A percentile compares a stretch with the other conserved stretches of the same genome.
Evolutionary conservation across 2,329 filamentous ascomycete species (phyloP).

Genomic region (Penicillium expansum): DNA sequence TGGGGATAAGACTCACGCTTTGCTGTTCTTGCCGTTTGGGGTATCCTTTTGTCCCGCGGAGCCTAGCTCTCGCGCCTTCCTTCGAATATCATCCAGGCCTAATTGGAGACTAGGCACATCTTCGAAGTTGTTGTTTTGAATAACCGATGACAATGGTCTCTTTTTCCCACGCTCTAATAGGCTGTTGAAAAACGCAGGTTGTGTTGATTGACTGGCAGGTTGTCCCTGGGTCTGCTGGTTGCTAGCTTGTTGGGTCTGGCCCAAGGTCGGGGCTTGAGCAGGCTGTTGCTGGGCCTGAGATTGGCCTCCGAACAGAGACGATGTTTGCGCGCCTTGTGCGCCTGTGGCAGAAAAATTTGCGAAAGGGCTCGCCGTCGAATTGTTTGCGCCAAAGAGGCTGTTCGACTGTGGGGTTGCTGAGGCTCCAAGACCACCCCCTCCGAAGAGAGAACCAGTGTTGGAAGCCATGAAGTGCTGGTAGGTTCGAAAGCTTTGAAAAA

Average conservation of each 20-base stretch:
- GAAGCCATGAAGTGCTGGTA: conserved; percentile 14
- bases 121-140: conserved; percentile 55
- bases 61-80: conserved; percentile 73
- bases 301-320: conserved; percentile 27
- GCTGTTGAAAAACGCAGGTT: conserved; percentile 64
- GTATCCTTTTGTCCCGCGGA: conserved; percentile 56
- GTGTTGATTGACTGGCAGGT: conserved; percentile 35
- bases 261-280: conserved; percentile 27
- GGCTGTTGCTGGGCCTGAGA: conserved; percentile 20
- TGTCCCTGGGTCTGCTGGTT: conserved; percentile 24
- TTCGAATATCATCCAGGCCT: conserved; percentile 80
- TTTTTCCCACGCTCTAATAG: conserved; percentile 63
- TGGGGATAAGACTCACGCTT: conserved; percentile 49
- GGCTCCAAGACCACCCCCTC: conserved; percentile 27
- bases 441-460: conserved; percentile 31
- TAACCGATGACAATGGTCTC: conserved; percentile 66
- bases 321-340: conserved; percentile 15
- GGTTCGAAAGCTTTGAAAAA: neutral
- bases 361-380: conserved; percentile 26
- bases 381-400: conserved; percentile 29
- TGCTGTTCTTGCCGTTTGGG: conserved; percentile 45
- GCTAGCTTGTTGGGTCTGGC: conserved; percentile 28
- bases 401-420: conserved; percentile 23
- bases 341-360: conserved; percentile 21
- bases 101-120: conserved; percentile 88